phyloP scores from a whole-genome alignment of 2,329 filamentous ascomycete genomes.

The Colletotrichum scovillei region DNA sequence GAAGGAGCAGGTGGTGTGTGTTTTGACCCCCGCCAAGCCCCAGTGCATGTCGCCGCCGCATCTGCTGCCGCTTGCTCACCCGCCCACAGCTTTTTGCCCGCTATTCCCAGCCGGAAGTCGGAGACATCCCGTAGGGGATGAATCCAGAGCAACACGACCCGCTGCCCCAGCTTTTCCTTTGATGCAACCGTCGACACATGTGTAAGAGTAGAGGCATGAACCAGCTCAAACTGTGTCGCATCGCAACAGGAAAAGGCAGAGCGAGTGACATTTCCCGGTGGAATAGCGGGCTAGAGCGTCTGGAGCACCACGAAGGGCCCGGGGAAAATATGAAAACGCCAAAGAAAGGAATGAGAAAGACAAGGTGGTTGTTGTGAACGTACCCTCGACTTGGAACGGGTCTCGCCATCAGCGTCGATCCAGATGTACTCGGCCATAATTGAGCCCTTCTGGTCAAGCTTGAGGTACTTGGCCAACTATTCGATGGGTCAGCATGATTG shows the following conservation, averaged over 20 bases:
- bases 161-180: conserved; percentile 17
- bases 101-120: conserved; percentile 16
- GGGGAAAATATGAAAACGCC: background rate
- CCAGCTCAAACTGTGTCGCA: conserved; percentile 3
- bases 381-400: conserved; percentile 97
- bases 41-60: conserved; percentile 21
- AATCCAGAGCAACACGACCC: background rate
- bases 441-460: conserved; percentile 87
- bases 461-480: conserved; percentile 92
- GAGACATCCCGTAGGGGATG: conserved; percentile 14
- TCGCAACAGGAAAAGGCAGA: background rate
- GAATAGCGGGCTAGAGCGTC: background rate
- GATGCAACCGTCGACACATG: conserved; percentile 2
- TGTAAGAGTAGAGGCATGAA: background rate
- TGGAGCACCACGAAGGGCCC: background rate
- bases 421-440: conserved; percentile 98
- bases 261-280: background rate
- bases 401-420: conserved; percentile 86
- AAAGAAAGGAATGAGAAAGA: conserved; percentile 36
- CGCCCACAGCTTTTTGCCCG: conserved; percentile 2
- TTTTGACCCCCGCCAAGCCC: conserved; percentile 33
- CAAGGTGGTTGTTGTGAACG: conserved; percentile 53
- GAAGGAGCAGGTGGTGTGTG: conserved; percentile 28
- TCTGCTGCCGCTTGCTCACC: conserved; percentile 12
- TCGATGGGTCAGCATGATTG: conserved; percentile 35